Conservation (phyloP, 176 grass and related monocot species). For the Canna indica region DNA sequence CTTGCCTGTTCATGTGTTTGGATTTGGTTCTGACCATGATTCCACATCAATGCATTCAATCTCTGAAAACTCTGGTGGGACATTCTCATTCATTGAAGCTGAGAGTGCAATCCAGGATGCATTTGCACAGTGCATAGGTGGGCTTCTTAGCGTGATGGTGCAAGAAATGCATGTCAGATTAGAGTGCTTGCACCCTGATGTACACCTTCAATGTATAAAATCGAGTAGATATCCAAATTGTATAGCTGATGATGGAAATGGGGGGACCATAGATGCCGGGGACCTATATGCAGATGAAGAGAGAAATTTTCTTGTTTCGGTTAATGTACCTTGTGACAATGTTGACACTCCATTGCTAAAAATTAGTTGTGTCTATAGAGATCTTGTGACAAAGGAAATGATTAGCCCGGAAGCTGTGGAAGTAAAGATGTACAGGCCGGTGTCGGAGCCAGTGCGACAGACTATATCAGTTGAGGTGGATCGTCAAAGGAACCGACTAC, state of each 20-base stretch:
- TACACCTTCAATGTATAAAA: conserved; percentile 53
- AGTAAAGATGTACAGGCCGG: conserved; percentile 62
- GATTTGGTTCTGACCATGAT: conserved; percentile 87
- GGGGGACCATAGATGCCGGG: conserved; percentile 56
- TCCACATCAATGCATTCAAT: conserved; percentile 64
- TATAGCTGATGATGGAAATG: conserved; percentile 39
- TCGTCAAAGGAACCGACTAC: conserved; percentile 68
- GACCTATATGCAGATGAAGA: conserved; percentile 91
- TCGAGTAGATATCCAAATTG: conserved; percentile 71
- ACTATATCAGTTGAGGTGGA: conserved; percentile 66
- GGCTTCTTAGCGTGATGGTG: conserved; percentile 74
- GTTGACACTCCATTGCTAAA: conserved; percentile 43
- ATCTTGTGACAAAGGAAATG: conserved; percentile 58
- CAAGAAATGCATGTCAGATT: conserved; percentile 57
- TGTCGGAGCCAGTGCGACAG: conserved; percentile 34
- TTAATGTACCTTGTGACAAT: conserved; percentile 45
- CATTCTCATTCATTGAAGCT: conserved; percentile 88
- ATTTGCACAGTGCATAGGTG: conserved; percentile 90
- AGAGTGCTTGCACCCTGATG: conserved; percentile 44
- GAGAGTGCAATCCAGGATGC: conserved; percentile 87
- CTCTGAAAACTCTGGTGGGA: conserved; percentile 76
- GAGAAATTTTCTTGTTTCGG: conserved; percentile 69
- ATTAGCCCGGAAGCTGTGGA: conserved; percentile 46
- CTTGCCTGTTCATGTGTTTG: conserved; percentile 80
- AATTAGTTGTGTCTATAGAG: conserved; percentile 59